Evolutionary conservation across 2,329 filamentous ascomycete genomes (phyloP), one percentile per base, ranked within the genome.

Genomic region (Sordariomycetes sp.): DNA sequence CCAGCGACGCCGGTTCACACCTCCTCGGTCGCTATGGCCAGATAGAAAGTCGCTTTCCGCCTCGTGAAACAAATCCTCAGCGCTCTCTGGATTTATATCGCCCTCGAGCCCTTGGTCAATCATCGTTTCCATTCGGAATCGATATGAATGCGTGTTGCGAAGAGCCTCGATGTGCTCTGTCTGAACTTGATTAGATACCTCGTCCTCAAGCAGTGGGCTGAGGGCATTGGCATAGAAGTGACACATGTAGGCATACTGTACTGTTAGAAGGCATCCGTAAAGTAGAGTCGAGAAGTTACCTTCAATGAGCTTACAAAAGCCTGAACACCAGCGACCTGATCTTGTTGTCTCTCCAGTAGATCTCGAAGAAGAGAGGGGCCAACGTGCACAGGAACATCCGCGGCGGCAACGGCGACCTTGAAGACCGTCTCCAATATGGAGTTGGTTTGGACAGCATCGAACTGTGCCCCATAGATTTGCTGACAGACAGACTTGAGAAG

Each of bases 191-290:
- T 41, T 23, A 14, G 18, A 12, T 12, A 14, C 33, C 18, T 30
- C 9, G 9, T 35, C 15, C 17, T 21, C 58, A 8, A 78, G 55
- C 21, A 90, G 66, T 4, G 86, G 54, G 40, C 78, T 85, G 4
- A 87, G 62, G 1, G 81, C 75, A 45, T 87, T 90, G 25, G 81
- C 82, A 46, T 86, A 90, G 49, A 85, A 90, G 51, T 87, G 82
- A 37, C 80, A 85, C 84, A 93, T 88, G 50, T 87, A 86, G 1
- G 80, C 76, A 57, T 90, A 92, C 72, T 86, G n/a, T n/a, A n/a
- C n/a, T n/a, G n/a, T n/a, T n/a, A n/a, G n/a, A n/a, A n/a, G n/a
- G n/a, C n/a, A n/a, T n/a, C 17, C 12, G 2, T 3, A 5, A 20
- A 12, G 14, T 3, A 16, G 3, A 11, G 5, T 14, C 6, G 4